These are phyloP conservation scores for Apiotrichum akiyoshidainum DNA, from an alignment of 1,284 basidiomycete species.

Conservation along the genomic window DNA sequence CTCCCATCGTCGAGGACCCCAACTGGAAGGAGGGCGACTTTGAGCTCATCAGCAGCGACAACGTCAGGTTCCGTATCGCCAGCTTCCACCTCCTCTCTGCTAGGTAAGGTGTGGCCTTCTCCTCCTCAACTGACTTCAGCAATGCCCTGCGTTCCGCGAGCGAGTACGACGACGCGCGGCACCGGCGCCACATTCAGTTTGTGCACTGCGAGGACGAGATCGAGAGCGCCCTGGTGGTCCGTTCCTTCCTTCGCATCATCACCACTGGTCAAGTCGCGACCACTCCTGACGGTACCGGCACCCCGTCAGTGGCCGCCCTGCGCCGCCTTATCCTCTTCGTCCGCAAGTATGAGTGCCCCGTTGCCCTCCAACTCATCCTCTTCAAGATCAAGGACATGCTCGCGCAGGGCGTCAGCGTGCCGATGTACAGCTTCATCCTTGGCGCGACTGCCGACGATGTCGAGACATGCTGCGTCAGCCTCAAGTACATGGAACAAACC, in stretches of 20 bases:
- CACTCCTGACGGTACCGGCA: conserved; percentile 5
- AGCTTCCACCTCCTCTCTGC: conserved; percentile 4
- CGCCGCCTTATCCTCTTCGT: conserved; percentile 13
- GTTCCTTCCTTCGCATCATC: conserved; percentile 13
- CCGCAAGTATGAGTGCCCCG: conserved; percentile 16
- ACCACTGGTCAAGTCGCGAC: conserved; percentile 11
- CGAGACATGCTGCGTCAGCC: conserved; percentile 11
- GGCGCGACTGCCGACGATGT: conserved; percentile 16
- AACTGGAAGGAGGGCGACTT: conserved; percentile 12
- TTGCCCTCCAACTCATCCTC: conserved; percentile 8
- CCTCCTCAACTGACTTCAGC: not conserved
- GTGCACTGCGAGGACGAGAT: conserved; percentile 11
- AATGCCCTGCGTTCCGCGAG: conserved; percentile 8
- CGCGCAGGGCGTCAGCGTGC: conserved; percentile 2
- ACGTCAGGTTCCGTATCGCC: conserved; percentile 8
- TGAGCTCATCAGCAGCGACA: conserved; percentile 11
- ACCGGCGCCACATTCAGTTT: conserved; percentile 6
- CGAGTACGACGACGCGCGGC: conserved; percentile 2
- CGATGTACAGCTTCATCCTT: conserved; percentile 13
- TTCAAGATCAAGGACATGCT: conserved; percentile 12
- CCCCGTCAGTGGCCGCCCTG: conserved; percentile 3
- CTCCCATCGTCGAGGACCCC: not conserved
- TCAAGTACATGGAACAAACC: conserved; percentile 9
- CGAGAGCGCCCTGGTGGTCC: conserved; percentile 12
- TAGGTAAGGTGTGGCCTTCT: not conserved